Evolutionary conservation across 768 basidiomycete species (phyloP).

Genomic region (Mycena sanguinolenta): DNA sequence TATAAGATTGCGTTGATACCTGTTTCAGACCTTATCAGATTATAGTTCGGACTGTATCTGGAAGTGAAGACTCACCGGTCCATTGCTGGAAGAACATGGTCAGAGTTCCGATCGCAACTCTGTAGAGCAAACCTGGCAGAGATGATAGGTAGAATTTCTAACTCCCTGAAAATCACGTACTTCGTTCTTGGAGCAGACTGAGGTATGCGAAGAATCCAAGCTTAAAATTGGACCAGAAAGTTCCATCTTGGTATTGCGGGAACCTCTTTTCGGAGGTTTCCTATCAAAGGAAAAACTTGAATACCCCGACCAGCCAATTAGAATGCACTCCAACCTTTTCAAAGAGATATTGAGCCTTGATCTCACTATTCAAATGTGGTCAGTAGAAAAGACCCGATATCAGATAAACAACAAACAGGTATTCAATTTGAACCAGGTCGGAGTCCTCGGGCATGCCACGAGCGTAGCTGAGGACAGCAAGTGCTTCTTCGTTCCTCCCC

Average conservation of each 20-base stretch:
- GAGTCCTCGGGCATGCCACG: conserved; percentile 68
- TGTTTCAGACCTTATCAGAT: conserved; percentile 29
- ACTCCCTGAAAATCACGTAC: conserved; percentile 42
- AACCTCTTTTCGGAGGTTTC: conserved; percentile 69
- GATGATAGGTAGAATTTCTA: conserved; percentile 4
- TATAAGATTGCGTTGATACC: conserved; percentile 84
- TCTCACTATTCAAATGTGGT: conserved; percentile 60
- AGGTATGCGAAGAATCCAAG: conserved; percentile 72
- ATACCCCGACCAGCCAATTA: too few species aligned
- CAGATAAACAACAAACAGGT: conserved; percentile 62
- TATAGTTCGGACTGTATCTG: neutral
- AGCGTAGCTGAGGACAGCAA: conserved; percentile 71
- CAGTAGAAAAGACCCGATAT: neutral
- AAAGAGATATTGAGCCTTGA: conserved; percentile 80
- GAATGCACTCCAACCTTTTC: conserved; percentile 57
- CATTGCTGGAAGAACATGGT: conserved; percentile 89
- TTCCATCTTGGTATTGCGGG: conserved; percentile 76
- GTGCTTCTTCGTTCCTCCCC: conserved; percentile 82
- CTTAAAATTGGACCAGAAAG: conserved; percentile 68
- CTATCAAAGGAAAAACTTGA: neutral
- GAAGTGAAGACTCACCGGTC: conserved; percentile 55
- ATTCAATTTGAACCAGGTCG: conserved; percentile 81
- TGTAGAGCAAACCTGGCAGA: conserved; percentile 66
- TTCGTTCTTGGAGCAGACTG: conserved; percentile 68
- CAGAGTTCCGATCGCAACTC: conserved; percentile 70